These are phyloP conservation scores for Smithsoniella earleae DNA, from an alignment of 163 green algal species.

Conservation along the genomic window DNA sequence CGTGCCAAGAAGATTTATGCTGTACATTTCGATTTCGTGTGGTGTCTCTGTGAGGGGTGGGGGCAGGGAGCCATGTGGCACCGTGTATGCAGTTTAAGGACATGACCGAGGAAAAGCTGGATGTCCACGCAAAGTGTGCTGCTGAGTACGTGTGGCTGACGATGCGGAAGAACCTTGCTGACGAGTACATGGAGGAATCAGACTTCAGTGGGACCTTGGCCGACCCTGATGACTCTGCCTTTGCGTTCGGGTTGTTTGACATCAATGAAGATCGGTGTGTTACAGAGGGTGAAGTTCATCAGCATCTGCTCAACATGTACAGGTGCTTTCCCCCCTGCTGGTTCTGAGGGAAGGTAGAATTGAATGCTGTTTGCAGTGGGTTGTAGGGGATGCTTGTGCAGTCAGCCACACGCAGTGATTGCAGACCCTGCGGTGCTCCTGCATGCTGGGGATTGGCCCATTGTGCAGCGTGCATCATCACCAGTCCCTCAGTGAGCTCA, in stretches of 20 bases:
- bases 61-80: too few species aligned
- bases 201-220: neutral
- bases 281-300: constrained; percentile 35
- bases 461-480: too few species aligned
- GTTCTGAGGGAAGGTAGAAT: neutral
- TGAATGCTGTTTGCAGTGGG: too few species aligned
- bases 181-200: neutral
- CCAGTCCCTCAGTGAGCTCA: too few species aligned
- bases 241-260: constrained; percentile 26
- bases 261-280: constrained; percentile 30
- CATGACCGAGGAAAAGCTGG: constrained; percentile 15
- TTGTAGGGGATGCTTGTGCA: too few species aligned
- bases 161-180: neutral
- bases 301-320: constrained; percentile 36
- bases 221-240: neutral
- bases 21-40: too few species aligned
- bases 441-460: too few species aligned
- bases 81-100: constrained; percentile 3
- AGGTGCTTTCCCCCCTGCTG: neutral
- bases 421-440: too few species aligned
- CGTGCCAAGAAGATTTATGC: too few species aligned
- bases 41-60: too few species aligned
- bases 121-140: constrained; percentile 5
- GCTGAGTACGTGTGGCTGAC: constrained; percentile 30
- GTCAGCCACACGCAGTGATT: too few species aligned